Percentiles rank a stretch among this genome's conserved stretches.
Conservation (phyloP, 768 basidiomycete genomes). For the Pisolithus microcarpus region DNA sequence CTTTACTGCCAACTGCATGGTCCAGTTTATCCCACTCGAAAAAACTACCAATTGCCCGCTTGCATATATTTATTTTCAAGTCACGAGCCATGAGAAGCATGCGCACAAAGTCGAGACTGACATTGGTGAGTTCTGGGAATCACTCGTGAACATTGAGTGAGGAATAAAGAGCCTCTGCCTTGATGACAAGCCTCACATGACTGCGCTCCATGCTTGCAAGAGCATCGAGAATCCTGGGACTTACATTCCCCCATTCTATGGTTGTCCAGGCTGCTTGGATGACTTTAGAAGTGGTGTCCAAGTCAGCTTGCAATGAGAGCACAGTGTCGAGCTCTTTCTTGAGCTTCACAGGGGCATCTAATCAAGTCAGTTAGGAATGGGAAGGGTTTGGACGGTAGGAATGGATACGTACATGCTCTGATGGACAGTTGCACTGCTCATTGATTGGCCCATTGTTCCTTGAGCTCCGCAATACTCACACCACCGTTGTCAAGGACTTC, state of each 20-base stretch:
- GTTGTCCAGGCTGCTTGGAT: constrained; percentile 10
- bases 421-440: constrained; percentile 2
- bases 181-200: constrained; percentile 13
- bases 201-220: constrained; percentile 16
- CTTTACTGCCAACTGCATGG: constrained; percentile 23
- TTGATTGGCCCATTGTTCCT: constrained; percentile 2
- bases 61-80: constrained; percentile 34
- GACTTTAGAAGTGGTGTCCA: constrained; percentile 18
- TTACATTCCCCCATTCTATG: constrained; percentile 3
- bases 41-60: constrained; percentile 24
- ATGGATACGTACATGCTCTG: neutral
- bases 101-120: constrained; percentile 24
- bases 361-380: constrained; percentile 14
- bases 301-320: constrained; percentile 24
- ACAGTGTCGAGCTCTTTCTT: constrained; percentile 25
- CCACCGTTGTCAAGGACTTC: neutral
- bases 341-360: constrained; percentile 24
- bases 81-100: constrained; percentile 30
- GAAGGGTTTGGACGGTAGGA: neutral
- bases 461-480: neutral
- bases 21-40: constrained; percentile 33
- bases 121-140: constrained; percentile 27
- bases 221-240: constrained; percentile 4
- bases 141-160: constrained; percentile 27
- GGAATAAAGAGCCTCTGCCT: constrained; percentile 28